phyloP scores from a whole-genome alignment of 805 yeast species.

The Saccharomyces eubayanus region DNA sequence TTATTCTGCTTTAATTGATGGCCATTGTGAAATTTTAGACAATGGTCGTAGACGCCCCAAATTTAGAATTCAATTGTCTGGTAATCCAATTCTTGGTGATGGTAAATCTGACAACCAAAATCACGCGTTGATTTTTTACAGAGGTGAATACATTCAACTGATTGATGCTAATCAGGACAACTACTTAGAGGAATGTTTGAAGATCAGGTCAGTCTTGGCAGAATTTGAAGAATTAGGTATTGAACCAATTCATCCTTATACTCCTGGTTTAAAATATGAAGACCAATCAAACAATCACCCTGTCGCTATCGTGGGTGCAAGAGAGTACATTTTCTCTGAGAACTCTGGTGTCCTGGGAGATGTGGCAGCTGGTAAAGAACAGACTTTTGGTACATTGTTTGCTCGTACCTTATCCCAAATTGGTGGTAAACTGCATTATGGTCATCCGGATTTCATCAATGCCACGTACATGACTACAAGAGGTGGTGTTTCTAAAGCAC shows the following conservation, averaged over 20 bases:
- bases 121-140: slow-evolving; percentile 71
- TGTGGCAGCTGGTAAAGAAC: slow-evolving; percentile 95
- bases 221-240: slow-evolving; percentile 77
- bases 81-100: slow-evolving; percentile 82
- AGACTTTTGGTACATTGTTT: slow-evolving; percentile 91
- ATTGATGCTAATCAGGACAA: slow-evolving; percentile 96
- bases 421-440: slow-evolving; percentile 92
- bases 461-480: slow-evolving; percentile 87
- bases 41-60: slow-evolving; percentile 69
- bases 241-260: slow-evolving; percentile 44
- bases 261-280: slow-evolving; percentile 46
- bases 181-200: slow-evolving; percentile 86
- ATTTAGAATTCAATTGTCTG: slow-evolving; percentile 68
- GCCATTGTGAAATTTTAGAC: slow-evolving; percentile 63
- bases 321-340: slow-evolving; percentile 91
- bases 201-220: slow-evolving; percentile 76
- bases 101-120: slow-evolving; percentile 95
- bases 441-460: slow-evolving; percentile 92
- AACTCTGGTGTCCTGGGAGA: slow-evolving; percentile 89
- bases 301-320: slow-evolving; percentile 90
- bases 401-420: slow-evolving; percentile 88
- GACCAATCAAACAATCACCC: slow-evolving; percentile 59
- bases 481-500: slow-evolving; percentile 94
- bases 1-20: slow-evolving; percentile 71
- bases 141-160: slow-evolving; percentile 92